Percentiles rank a stretch among this genome's conserved stretches.
Conservation (phyloP, 768 basidiomycete species). For the Xerocomellus intermedius region DNA sequence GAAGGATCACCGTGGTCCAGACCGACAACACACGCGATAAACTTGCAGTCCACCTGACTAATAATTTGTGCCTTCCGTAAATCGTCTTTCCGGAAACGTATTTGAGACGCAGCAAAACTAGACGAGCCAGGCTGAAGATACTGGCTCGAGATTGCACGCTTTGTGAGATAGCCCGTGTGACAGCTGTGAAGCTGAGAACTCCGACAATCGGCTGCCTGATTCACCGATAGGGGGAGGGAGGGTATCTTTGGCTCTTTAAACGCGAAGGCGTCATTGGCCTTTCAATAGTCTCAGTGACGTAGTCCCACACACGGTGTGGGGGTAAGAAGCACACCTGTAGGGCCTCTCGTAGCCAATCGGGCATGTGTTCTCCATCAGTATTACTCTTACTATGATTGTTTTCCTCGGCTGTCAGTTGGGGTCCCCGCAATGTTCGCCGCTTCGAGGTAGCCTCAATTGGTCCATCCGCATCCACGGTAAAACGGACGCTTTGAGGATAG, state of each 20-base stretch:
- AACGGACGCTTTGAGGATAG: conserved; percentile 33
- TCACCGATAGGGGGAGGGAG: conserved; percentile 20
- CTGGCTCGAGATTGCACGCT: conserved; percentile 5
- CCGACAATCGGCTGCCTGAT: conserved; percentile 13
- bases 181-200: conserved; percentile 6
- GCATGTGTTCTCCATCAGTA: conserved; percentile 33
- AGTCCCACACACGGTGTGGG: neutral
- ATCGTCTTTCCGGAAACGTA: conserved; percentile 50
- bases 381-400: conserved; percentile 1
- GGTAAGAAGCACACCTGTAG: conserved; percentile 45
- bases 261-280: conserved; percentile 60
- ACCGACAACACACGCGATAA: conserved; percentile 70
- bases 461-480: conserved; percentile 3
- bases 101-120: conserved; percentile 19
- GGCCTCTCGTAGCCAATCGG: conserved; percentile 64
- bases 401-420: conserved; percentile 5
- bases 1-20: conserved; percentile 16
- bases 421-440: conserved; percentile 16
- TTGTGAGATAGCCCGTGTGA: conserved; percentile 12
- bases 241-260: conserved; percentile 49
- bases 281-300: conserved; percentile 11
- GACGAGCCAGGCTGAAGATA: conserved; percentile 13
- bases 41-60: conserved; percentile 88
- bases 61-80: conserved; percentile 61
- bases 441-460: conserved; percentile 6